Percentiles rank a stretch among this genome's conserved stretches.
Evolutionary conservation across 768 basidiomycete species (phyloP).

Genomic region (Auricularia heimuer): DNA sequence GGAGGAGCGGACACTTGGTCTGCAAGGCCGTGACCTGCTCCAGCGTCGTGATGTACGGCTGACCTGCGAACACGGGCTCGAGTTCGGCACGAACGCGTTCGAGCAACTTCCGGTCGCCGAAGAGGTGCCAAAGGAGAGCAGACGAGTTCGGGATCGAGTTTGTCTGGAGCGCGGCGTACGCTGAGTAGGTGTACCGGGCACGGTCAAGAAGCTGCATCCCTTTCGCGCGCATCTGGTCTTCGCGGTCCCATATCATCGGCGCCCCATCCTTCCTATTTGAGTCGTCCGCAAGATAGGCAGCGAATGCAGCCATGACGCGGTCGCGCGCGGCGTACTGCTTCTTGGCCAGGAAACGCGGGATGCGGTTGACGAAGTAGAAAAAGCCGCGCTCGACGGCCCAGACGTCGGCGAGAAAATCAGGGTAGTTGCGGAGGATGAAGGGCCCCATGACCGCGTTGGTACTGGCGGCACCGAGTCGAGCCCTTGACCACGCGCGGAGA

Average conservation of each 20-base stretch:
- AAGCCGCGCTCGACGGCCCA: neutral
- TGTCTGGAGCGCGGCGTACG: neutral
- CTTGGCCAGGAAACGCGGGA: neutral
- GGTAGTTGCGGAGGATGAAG: neutral
- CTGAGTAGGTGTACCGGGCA: neutral
- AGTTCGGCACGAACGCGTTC: neutral
- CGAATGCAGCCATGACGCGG: neutral
- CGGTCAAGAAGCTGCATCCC: neutral
- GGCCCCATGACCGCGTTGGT: neutral
- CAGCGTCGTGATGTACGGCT: neutral
- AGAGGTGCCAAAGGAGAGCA: neutral
- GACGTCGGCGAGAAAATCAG: neutral
- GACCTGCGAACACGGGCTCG: neutral
- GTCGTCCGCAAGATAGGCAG: neutral
- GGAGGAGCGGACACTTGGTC: neutral
- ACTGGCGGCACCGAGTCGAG: neutral
- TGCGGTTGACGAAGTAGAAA: slow-evolving; percentile 1
- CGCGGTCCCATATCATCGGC: slow-evolving; percentile 1
- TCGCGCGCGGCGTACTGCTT: neutral
- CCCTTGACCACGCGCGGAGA: neutral
- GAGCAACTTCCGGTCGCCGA: neutral
- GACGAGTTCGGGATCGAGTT: neutral
- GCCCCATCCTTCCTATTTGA: neutral
- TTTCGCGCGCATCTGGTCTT: neutral
- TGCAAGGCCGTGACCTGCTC: neutral